These are phyloP conservation scores for Rhodotorula babjevae DNA, from an alignment of 768 basidiomycete genomes.

Conservation along the genomic window DNA sequence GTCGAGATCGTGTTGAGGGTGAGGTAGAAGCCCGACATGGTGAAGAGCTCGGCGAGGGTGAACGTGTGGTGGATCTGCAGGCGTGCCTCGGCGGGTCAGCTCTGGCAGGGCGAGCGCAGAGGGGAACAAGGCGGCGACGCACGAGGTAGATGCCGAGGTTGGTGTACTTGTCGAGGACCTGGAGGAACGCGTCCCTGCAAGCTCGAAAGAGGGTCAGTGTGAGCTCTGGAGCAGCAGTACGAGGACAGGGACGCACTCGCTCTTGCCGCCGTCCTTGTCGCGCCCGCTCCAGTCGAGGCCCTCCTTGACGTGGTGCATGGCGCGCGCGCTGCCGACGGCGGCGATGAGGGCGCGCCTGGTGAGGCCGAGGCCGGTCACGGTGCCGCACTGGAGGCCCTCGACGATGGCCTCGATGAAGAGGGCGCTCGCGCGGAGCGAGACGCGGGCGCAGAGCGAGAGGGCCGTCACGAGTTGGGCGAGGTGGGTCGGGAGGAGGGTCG, in stretches of 20 bases:
- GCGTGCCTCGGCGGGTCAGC: not conserved
- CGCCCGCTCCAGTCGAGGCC: slow-evolving; percentile 41
- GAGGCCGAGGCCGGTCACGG: slow-evolving; percentile 44
- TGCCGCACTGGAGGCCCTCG: slow-evolving; percentile 43
- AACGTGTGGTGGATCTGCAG: slow-evolving; percentile 46
- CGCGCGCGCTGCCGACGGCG: slow-evolving; percentile 46
- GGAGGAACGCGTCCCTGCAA: slow-evolving; percentile 45
- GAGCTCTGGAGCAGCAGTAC: too few species aligned
- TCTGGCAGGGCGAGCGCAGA: too few species aligned
- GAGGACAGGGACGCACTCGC: slow-evolving; percentile 13
- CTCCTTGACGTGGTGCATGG: slow-evolving; percentile 42
- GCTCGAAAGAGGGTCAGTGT: too few species aligned
- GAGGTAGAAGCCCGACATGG: slow-evolving; percentile 50
- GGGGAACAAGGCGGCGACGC: not conserved
- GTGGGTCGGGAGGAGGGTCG: slow-evolving; percentile 46
- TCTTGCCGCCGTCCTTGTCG: slow-evolving; percentile 33
- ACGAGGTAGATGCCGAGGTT: slow-evolving; percentile 49
- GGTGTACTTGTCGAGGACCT: slow-evolving; percentile 48
- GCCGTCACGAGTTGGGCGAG: slow-evolving; percentile 47
- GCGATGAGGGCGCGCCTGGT: slow-evolving; percentile 46
- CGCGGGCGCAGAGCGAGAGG: slow-evolving; percentile 44
- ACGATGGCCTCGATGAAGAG: slow-evolving; percentile 48
- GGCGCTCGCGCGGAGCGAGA: slow-evolving; percentile 43
- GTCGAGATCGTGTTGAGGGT: slow-evolving; percentile 44
- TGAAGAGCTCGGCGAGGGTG: slow-evolving; percentile 49